phyloP scores from a whole-genome alignment of 495 filamentous ascomycete species.

The Durotheca rogersii region DNA sequence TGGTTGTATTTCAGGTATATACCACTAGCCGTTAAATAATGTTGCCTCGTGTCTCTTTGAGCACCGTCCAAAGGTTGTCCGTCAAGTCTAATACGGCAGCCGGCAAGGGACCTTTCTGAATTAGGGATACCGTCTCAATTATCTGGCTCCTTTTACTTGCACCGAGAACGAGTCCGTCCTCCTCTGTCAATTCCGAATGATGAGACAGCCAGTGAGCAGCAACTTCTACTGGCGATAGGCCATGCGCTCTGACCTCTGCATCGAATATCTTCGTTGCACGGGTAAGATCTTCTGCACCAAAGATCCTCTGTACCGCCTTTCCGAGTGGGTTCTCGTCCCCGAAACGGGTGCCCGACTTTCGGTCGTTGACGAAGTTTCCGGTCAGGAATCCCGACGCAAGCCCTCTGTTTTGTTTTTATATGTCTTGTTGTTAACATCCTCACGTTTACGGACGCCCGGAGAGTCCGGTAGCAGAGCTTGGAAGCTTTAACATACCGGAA shows the following conservation, averaged over 20 bases:
- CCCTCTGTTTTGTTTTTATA: no score
- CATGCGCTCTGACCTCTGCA: conserved; percentile 44
- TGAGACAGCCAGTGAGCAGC: conserved; percentile 59
- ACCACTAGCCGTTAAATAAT: no score
- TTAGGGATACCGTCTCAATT: conserved; percentile 47
- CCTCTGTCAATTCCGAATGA: conserved; percentile 50
- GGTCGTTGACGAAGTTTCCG: conserved; percentile 35
- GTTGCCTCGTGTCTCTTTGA: neutral
- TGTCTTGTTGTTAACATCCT: no score
- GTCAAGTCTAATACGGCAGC: conserved; percentile 12
- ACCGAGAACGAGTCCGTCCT: conserved; percentile 58
- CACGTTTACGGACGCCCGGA: no score
- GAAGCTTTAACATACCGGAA: conserved; percentile 45
- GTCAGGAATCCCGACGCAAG: conserved; percentile 52
- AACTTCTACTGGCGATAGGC: conserved; percentile 50
- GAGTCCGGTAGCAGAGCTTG: no score
- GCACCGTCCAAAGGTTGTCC: neutral
- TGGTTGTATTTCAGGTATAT: no score
- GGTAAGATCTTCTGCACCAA: conserved; percentile 42
- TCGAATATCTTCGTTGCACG: conserved; percentile 50
- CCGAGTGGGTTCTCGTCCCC: conserved; percentile 32
- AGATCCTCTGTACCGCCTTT: conserved; percentile 42
- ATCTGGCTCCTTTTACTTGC: conserved; percentile 52
- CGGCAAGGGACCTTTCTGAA: conserved; percentile 49
- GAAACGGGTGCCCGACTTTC: conserved; percentile 46